Evolutionary conservation across 1,284 basidiomycete species (phyloP).

Genomic region (Testicularia cyperi): DNA sequence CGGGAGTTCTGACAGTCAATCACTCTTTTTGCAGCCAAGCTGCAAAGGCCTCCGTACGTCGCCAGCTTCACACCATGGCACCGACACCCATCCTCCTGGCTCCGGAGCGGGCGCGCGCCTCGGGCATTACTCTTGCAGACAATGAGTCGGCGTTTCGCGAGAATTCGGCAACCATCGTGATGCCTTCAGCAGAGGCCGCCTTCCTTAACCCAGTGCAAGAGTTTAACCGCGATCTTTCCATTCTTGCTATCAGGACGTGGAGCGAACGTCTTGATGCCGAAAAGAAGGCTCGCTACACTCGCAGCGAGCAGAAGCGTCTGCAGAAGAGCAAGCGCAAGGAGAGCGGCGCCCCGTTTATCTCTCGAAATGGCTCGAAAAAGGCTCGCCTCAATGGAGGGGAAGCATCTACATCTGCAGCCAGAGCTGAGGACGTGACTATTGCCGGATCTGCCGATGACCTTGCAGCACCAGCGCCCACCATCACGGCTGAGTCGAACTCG

Average conservation of each 20-base stretch:
- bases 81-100: slow-evolving; percentile 51
- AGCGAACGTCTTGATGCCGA: slow-evolving; percentile 72
- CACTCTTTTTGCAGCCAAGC: no score
- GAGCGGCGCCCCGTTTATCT: neutral
- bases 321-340: slow-evolving; percentile 35
- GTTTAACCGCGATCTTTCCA: slow-evolving; percentile 92
- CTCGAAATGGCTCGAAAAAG: slow-evolving; percentile 1
- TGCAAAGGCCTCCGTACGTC: no score
- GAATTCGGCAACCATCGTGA: slow-evolving; percentile 55
- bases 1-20: no score
- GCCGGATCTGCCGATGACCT: neutral
- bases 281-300: slow-evolving; percentile 69
- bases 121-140: slow-evolving; percentile 45
- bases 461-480: neutral
- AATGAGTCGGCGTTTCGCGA: slow-evolving; percentile 55
- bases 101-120: slow-evolving; percentile 33
- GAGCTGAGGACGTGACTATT: neutral
- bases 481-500: neutral
- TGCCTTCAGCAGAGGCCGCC: slow-evolving; percentile 59
- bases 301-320: slow-evolving; percentile 58
- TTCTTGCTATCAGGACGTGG: slow-evolving; percentile 85
- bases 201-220: slow-evolving; percentile 98
- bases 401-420: neutral
- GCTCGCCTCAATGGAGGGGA: slow-evolving; percentile 3
- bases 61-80: no score